These are phyloP conservation scores for Picochlorum sp. DNA, from an alignment of 139 green algal genomes.

Conservation along the genomic window DNA sequence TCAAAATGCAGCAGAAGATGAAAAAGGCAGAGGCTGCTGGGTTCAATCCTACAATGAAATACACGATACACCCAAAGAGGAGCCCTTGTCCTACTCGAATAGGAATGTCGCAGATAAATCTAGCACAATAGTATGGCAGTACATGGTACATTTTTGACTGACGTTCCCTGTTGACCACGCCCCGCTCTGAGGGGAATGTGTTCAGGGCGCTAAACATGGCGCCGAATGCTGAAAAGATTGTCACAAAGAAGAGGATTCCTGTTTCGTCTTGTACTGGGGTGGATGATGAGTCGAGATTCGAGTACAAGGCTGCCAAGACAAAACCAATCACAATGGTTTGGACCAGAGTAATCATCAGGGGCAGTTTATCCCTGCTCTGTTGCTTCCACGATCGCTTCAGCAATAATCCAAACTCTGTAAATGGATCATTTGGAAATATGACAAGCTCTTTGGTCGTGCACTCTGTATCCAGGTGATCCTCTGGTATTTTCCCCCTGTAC, in stretches of 20 bases:
- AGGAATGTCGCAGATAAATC: constrained; percentile 35
- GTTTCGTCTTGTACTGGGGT: constrained; percentile 9
- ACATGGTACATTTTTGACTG: constrained; percentile 38
- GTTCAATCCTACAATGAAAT: constrained; percentile 36
- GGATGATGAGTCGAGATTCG: constrained; percentile 19
- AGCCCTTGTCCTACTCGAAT: constrained; percentile 23
- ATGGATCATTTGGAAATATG: constrained; percentile 14
- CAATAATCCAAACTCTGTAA: constrained; percentile 19
- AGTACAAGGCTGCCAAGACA: constrained; percentile 38
- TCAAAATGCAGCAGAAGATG: constrained; percentile 28
- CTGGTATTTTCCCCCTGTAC: neutral
- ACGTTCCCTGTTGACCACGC: constrained; percentile 21
- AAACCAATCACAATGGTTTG: constrained; percentile 24
- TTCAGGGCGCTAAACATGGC: constrained; percentile 28
- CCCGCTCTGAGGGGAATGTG: constrained; percentile 20
- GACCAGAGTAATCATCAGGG: constrained; percentile 10
- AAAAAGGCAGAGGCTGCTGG: constrained; percentile 37
- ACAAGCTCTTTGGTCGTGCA: neutral
- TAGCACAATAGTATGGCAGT: constrained; percentile 42
- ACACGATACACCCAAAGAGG: constrained; percentile 17
- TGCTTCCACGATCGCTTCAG: constrained; percentile 12
- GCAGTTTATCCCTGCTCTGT: neutral
- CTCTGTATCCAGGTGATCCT: neutral
- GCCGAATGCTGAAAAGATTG: constrained; percentile 18
- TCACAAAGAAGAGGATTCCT: constrained; percentile 42